Conservation (phyloP, 2,329 filamentous ascomycete genomes). For the Periconia sp. region DNA sequence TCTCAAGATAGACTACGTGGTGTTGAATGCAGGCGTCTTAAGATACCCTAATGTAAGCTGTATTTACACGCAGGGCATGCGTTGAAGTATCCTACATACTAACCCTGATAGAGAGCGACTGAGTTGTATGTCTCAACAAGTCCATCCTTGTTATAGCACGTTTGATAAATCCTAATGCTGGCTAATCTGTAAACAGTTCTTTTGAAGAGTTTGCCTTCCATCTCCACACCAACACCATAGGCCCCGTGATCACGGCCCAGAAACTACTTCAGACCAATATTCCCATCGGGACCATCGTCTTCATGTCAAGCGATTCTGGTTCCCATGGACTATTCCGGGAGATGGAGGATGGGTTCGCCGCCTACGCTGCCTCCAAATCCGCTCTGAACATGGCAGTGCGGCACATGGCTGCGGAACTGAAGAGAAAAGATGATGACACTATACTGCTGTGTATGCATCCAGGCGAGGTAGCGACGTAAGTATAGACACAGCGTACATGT, state of each 20-base stretch:
- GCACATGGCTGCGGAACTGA: constrained; percentile 59
- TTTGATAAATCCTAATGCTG: neutral
- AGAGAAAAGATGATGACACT: constrained; percentile 52
- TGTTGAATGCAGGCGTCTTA: constrained; percentile 60
- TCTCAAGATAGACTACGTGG: constrained; percentile 54
- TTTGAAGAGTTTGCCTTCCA: constrained; percentile 58
- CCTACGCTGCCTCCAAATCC: constrained; percentile 59
- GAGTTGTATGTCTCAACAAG: constrained; percentile 47
- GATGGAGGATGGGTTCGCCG: constrained; percentile 61
- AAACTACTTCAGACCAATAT: constrained; percentile 52
- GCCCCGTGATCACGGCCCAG: constrained; percentile 60
- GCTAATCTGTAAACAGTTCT: constrained; percentile 40
- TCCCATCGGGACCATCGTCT: constrained; percentile 52
- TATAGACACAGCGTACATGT: neutral
- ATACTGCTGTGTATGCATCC: constrained; percentile 59
- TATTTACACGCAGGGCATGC: constrained; percentile 3
- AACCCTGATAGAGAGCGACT: constrained; percentile 50
- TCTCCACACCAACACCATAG: constrained; percentile 60
- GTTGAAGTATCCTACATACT: constrained; percentile 18
- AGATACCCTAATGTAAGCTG: constrained; percentile 58
- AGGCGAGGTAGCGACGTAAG: constrained; percentile 57
- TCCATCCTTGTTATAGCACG: constrained; percentile 16
- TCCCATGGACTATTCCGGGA: constrained; percentile 54
- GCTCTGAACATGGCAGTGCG: constrained; percentile 59
- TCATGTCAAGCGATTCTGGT: constrained; percentile 61